phyloP scores from a whole-genome alignment of 805 yeast genomes.

The Sugiyamaella chiloensis region DNA sequence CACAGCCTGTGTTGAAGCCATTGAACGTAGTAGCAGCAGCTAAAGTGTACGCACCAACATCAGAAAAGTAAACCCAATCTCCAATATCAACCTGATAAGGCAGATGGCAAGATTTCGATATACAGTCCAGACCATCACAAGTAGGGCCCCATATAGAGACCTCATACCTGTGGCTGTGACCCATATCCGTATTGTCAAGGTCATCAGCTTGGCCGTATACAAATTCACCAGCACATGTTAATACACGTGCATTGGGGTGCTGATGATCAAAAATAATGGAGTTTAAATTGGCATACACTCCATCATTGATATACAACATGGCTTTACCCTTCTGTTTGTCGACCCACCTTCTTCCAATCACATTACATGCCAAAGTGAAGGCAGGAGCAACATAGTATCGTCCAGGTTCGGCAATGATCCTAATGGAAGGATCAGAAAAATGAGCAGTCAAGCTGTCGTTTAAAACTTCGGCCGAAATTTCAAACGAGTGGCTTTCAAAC shows the following conservation, averaged over 20 bases:
- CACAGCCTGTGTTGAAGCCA: constrained; percentile 68
- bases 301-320: constrained; percentile 89
- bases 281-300: constrained; percentile 93
- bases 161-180: constrained; percentile 5
- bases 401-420: constrained; percentile 90
- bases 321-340: constrained; percentile 39
- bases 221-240: constrained; percentile 52
- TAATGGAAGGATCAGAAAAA: constrained; percentile 50
- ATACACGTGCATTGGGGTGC: constrained; percentile 63
- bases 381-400: constrained; percentile 83
- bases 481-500: constrained; percentile 60
- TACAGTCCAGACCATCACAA: constrained; percentile 93
- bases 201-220: constrained; percentile 32
- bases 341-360: constrained; percentile 74
- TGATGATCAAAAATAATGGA: constrained; percentile 93
- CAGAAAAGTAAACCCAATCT: constrained; percentile 86
- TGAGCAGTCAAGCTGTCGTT: constrained; percentile 50
- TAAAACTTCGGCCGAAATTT: constrained; percentile 55
- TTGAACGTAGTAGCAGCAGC: constrained; percentile 92
- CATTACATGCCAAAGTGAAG: constrained; percentile 77
- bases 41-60: constrained; percentile 87
- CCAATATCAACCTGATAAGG: constrained; percentile 68
- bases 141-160: constrained; percentile 96
- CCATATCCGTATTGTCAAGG: neutral
- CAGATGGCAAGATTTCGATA: constrained; percentile 51